phyloP scores from a whole-genome alignment of 257 asterid genomes.

The Thymus quinquecostatus region DNA sequence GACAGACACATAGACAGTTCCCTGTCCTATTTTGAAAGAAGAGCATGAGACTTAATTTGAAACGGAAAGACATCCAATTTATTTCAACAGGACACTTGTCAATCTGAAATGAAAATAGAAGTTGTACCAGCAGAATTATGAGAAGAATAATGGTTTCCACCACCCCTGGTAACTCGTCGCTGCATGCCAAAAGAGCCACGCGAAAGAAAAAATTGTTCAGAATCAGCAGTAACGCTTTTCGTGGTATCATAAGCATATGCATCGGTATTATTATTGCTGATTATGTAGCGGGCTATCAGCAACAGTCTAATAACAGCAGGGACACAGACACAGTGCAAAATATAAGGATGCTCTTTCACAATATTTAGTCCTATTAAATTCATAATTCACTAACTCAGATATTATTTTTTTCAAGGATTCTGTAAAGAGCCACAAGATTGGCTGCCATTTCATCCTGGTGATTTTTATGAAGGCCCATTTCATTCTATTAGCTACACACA shows the following conservation, averaged over 20 bases:
- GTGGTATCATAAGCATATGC: not conserved
- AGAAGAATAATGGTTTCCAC: conserved; percentile 37
- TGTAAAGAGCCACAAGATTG: not conserved
- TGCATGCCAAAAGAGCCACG: conserved; percentile 33
- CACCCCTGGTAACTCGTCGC: conserved; percentile 45
- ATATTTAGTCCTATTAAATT: not conserved
- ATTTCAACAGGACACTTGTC: not conserved
- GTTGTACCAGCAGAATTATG: conserved; percentile 42
- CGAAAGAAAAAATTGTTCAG: not conserved
- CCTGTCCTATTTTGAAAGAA: not conserved
- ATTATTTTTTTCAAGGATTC: not conserved
- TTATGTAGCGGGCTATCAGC: not conserved
- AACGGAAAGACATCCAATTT: not conserved
- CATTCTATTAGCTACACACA: not conserved
- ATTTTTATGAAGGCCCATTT: not conserved
- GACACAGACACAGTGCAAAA: not conserved
- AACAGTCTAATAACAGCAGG: not conserved
- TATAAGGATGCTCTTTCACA: not conserved
- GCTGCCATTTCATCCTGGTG: not conserved
- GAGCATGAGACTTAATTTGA: not conserved
- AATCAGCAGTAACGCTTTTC: not conserved
- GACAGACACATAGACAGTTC: not conserved
- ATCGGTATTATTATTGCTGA: not conserved
- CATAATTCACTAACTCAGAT: not conserved
- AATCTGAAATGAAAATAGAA: conserved; percentile 9